Evolutionary conservation across 768 basidiomycete species (phyloP).

Genomic region (Paxillus ammoniavirescens): DNA sequence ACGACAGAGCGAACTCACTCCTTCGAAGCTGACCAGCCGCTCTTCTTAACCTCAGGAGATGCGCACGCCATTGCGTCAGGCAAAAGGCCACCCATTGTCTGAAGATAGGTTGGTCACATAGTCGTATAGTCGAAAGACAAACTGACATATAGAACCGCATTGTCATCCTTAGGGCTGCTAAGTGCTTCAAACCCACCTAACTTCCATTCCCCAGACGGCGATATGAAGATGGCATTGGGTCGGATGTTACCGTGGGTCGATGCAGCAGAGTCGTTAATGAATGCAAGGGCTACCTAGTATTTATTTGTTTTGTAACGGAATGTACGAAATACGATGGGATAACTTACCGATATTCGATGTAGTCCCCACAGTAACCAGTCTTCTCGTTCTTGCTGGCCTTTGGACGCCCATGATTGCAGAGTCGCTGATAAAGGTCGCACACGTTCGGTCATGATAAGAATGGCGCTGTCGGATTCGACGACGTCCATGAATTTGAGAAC

Average conservation of each 20-base stretch:
- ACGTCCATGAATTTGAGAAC: conserved; percentile 94
- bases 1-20: conserved; percentile 50
- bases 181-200: conserved; percentile 92
- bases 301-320: background rate
- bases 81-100: conserved; percentile 68
- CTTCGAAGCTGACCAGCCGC: conserved; percentile 80
- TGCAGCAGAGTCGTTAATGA: conserved; percentile 80
- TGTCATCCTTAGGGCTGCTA: conserved; percentile 78
- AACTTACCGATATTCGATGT: conserved; percentile 78
- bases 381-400: conserved; percentile 63
- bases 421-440: conserved; percentile 70
- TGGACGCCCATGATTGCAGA: conserved; percentile 61
- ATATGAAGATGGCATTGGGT: conserved; percentile 80
- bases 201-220: conserved; percentile 95
- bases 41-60: conserved; percentile 86
- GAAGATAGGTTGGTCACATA: conserved; percentile 11
- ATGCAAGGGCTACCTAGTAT: conserved; percentile 78
- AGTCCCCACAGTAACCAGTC: conserved; percentile 96
- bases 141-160: conserved; percentile 78
- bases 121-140: background rate
- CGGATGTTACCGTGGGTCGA: conserved; percentile 84
- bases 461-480: conserved; percentile 80
- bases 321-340: background rate
- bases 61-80: conserved; percentile 62
- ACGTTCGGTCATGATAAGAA: conserved; percentile 95